These are phyloP conservation scores for Balakata baccata DNA, from an alignment of 345 rosid species.

Conservation along the genomic window DNA sequence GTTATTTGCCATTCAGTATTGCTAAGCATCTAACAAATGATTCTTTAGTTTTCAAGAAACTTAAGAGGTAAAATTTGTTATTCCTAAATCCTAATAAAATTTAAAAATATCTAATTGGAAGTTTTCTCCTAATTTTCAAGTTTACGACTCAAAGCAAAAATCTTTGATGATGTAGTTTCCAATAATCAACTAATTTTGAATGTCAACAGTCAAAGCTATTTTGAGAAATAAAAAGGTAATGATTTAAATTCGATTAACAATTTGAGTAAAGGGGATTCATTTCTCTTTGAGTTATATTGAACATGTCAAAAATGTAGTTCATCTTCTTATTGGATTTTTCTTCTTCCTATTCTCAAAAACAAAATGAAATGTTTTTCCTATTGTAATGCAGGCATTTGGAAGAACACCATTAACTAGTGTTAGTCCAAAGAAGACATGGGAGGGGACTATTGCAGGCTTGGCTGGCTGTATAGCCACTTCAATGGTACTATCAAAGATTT, in stretches of 20 bases:
- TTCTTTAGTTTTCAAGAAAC: background rate
- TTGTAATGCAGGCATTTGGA: slow-evolving; percentile 66
- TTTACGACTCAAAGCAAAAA: background rate
- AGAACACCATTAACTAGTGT: slow-evolving; percentile 70
- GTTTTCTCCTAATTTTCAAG: background rate
- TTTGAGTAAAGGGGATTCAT: background rate
- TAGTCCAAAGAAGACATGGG: slow-evolving; percentile 98
- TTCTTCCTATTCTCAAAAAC: background rate
- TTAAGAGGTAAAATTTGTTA: background rate
- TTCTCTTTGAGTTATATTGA: background rate
- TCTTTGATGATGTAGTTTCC: background rate
- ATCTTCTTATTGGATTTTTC: background rate
- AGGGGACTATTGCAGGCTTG: slow-evolving; percentile 74
- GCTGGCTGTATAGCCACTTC: slow-evolving; percentile 77
- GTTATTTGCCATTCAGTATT: slow-evolving; percentile 1
- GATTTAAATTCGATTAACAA: background rate
- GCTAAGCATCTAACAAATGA: slow-evolving; percentile 6
- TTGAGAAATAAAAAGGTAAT: background rate
- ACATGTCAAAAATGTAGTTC: background rate
- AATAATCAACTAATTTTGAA: background rate
- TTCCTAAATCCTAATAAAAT: background rate
- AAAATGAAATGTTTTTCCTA: slow-evolving; percentile 14
- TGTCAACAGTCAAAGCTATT: background rate
- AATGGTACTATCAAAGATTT: slow-evolving; percentile 49
- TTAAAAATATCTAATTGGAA: background rate